Percentiles rank a stretch among this genome's conserved stretches.
These are phyloP conservation scores for Racocetra persica DNA, from an alignment of 371 early-diverging fungal species.

Conservation along the genomic window DNA sequence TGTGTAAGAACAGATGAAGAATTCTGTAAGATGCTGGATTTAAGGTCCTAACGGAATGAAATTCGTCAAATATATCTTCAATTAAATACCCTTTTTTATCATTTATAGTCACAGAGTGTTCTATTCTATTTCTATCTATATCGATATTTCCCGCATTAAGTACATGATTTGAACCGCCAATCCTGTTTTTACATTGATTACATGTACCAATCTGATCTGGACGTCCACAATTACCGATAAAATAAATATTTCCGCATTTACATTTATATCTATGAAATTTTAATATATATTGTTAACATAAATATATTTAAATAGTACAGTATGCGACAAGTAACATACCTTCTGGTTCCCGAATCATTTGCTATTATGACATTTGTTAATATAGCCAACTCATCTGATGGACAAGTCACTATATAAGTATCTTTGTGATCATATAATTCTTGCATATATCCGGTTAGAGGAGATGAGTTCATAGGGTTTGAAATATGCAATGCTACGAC, in stretches of 20 bases:
- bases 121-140: constrained; percentile 25
- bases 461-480: not conserved
- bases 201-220: constrained; percentile 2
- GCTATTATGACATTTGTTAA: not conserved
- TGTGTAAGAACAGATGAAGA: constrained; percentile 41
- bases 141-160: not conserved
- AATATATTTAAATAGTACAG: not conserved
- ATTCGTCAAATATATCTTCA: not conserved
- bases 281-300: not conserved
- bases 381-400: not conserved
- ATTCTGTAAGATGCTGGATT: constrained; percentile 38
- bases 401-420: constrained; percentile 29
- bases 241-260: constrained; percentile 35
- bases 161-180: constrained; percentile 6
- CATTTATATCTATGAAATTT: constrained; percentile 34
- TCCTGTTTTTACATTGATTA: not conserved
- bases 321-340: not conserved
- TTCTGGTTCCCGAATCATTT: not conserved
- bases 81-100: constrained; percentile 24
- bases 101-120: not conserved
- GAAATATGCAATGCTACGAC: constrained; percentile 31
- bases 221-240: constrained; percentile 38
- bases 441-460: constrained; percentile 20
- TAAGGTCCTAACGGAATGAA: not conserved
- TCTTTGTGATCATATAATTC: not conserved